Percentiles rank a stretch among this genome's conserved stretches.
Conservation (phyloP, 2,329 filamentous ascomycete genomes). For the Penicillium expansum region DNA sequence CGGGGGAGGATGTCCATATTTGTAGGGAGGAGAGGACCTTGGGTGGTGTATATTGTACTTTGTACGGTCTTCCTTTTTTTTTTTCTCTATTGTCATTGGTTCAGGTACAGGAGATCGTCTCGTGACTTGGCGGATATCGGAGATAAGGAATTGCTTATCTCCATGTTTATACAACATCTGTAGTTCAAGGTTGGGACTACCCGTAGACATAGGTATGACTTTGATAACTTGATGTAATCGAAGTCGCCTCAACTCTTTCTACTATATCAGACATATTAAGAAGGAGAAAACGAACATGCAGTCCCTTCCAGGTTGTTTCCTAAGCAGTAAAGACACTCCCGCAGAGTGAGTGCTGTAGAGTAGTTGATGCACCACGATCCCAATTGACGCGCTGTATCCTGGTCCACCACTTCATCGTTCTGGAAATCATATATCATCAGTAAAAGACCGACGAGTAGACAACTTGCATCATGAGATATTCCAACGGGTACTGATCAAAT, state of each 20-base stretch:
- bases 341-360: background rate
- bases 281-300: background rate
- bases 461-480: background rate
- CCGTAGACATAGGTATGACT: background rate
- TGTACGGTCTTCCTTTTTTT: background rate
- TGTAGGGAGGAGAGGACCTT: background rate
- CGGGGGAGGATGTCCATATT: constrained; percentile 18
- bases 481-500: background rate
- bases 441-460: constrained; percentile 6
- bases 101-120: constrained; percentile 1
- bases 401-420: background rate
- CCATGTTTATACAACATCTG: background rate
- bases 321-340: too few species aligned
- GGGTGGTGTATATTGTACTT: background rate
- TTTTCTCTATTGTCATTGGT: background rate
- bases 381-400: background rate
- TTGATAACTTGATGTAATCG: background rate
- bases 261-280: background rate
- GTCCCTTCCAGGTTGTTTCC: background rate
- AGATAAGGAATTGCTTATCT: background rate
- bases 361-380: background rate
- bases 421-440: background rate
- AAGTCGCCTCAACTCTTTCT: background rate
- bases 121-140: background rate
- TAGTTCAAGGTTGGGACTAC: background rate